Conservation (phyloP, 306 rosid genomes). For the Pyrus communis region DNA sequence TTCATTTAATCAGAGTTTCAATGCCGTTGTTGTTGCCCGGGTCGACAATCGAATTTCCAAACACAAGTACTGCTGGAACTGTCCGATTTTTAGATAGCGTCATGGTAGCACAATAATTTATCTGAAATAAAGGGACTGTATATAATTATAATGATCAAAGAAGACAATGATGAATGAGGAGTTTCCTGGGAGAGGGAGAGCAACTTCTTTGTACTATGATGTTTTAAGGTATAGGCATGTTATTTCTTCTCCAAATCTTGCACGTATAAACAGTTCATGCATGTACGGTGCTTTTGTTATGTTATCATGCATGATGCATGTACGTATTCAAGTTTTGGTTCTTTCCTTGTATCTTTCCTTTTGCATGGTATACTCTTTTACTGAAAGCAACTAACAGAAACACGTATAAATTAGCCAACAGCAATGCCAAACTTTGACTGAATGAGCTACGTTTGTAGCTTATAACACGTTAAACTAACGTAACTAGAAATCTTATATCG, state of each 20-base stretch:
- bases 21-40: conserved; percentile 61
- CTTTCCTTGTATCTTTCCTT: no score
- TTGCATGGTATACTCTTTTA: no score
- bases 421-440: background rate
- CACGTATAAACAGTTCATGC: no score
- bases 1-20: conserved; percentile 37
- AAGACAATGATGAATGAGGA: background rate
- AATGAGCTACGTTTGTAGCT: background rate
- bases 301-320: no score
- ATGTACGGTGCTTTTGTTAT: no score
- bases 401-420: background rate
- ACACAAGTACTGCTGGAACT: conserved; percentile 51
- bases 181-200: background rate
- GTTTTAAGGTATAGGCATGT: background rate
- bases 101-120: background rate
- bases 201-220: background rate
- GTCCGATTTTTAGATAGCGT: conserved; percentile 26
- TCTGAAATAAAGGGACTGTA: background rate
- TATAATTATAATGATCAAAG: background rate
- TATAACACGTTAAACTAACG: background rate
- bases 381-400: background rate
- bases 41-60: conserved; percentile 70
- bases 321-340: no score
- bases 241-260: background rate
- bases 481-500: background rate